Conservation (phyloP, 31 red algal species). For the Pterothamnion heteromorphum region DNA sequence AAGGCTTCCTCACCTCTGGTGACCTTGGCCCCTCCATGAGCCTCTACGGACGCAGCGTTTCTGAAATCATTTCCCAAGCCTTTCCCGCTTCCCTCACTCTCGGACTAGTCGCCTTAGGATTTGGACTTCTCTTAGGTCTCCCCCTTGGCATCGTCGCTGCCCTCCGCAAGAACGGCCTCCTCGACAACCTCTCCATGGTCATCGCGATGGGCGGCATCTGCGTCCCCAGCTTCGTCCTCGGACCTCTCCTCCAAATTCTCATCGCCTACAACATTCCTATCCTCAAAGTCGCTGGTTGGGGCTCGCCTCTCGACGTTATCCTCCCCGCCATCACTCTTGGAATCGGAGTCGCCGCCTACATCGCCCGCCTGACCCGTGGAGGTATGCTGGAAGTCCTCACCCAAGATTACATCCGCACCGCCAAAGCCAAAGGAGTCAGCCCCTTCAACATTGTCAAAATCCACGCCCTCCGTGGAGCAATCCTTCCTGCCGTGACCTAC, state of each 20-base stretch:
- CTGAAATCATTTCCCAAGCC: not conserved
- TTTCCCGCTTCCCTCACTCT: not conserved
- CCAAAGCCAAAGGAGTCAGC: not conserved
- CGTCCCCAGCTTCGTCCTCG: not conserved
- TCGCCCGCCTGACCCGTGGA: not conserved
- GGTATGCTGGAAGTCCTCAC: not conserved
- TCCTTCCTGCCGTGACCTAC: not conserved
- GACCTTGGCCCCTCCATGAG: not conserved
- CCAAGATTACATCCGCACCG: not conserved
- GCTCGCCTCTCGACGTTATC: not conserved
- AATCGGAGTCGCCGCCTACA: not conserved
- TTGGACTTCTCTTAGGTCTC: not conserved
- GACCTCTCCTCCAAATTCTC: not conserved
- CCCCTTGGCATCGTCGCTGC: constrained; percentile 14
- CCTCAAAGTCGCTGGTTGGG: not conserved
- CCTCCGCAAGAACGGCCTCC: too few relatives aligned
- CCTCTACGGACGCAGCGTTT: not conserved
- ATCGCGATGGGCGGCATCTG: not conserved
- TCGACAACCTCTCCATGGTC: not conserved
- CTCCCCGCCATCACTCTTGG: not conserved
- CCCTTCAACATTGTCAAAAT: not conserved
- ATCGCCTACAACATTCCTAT: not conserved
- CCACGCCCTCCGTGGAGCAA: not conserved
- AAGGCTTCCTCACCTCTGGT: not conserved
- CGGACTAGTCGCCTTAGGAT: not conserved